phyloP scores from a whole-genome alignment of 352 stramenopile genomes.

The Phytophthora foliorum region DNA sequence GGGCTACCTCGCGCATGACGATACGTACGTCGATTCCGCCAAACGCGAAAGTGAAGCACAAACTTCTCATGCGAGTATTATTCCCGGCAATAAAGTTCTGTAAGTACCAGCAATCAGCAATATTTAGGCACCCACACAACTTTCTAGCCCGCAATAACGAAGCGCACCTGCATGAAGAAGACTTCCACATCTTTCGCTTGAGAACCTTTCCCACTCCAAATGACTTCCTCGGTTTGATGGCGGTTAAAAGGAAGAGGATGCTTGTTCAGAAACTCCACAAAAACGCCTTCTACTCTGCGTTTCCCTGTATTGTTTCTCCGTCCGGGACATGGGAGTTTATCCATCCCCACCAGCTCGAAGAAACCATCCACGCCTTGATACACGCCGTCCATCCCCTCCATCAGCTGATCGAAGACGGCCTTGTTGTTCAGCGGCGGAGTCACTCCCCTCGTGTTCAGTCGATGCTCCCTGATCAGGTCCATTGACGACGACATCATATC shows the following conservation, averaged over 20 bases:
- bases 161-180: slow-evolving; percentile 24
- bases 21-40: slow-evolving; percentile 5
- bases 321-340: slow-evolving; percentile 18
- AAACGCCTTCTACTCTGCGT: slow-evolving; percentile 1
- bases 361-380: slow-evolving; percentile 20
- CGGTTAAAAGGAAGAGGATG: slow-evolving; percentile 16
- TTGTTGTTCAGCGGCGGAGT: slow-evolving; percentile 28
- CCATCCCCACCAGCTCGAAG: slow-evolving; percentile 14
- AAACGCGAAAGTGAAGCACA: slow-evolving; percentile 16
- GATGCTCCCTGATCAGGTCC: slow-evolving; percentile 13
- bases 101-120: not conserved
- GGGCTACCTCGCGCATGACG: slow-evolving; percentile 15
- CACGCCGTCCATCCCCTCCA: slow-evolving; percentile 19
- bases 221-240: slow-evolving; percentile 17
- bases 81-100: slow-evolving; percentile 15
- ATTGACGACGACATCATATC: slow-evolving; percentile 21
- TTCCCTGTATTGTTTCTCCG: slow-evolving; percentile 14
- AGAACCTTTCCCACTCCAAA: slow-evolving; percentile 15
- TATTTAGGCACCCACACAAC: not conserved
- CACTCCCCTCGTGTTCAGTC: slow-evolving; percentile 22
- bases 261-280: slow-evolving; percentile 34
- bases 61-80: slow-evolving; percentile 28
- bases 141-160: not conserved
- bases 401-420: slow-evolving; percentile 25
- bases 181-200: not conserved